These are phyloP conservation scores for Aspergillus affinis DNA, from an alignment of 495 filamentous ascomycete species.

Conservation along the genomic window DNA sequence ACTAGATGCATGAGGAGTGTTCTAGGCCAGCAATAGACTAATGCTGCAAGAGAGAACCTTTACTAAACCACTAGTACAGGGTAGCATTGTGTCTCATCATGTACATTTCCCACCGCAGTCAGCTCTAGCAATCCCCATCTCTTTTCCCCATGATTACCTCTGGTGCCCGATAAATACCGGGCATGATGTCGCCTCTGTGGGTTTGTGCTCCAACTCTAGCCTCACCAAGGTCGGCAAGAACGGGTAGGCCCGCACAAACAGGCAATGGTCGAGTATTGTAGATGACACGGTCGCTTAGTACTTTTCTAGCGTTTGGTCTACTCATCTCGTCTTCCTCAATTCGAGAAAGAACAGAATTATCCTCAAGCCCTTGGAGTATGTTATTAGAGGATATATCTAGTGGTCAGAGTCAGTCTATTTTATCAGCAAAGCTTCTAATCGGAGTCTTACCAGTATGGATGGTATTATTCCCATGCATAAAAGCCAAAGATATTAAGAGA, in stretches of 20 bases:
- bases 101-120: too few relatives aligned
- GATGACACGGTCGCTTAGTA: slow-evolving; percentile 22
- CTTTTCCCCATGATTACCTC: slow-evolving; percentile 32
- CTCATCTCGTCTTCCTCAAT: slow-evolving; percentile 28
- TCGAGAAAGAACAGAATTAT: slow-evolving; percentile 21
- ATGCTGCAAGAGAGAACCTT: neutral
- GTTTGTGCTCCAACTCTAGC: slow-evolving; percentile 19
- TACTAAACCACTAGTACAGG: too few relatives aligned
- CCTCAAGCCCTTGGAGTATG: slow-evolving; percentile 24
- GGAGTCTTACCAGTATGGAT: slow-evolving; percentile 33
- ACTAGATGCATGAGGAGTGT: too few relatives aligned
- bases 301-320: slow-evolving; percentile 25
- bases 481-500: slow-evolving; percentile 31
- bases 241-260: slow-evolving; percentile 11
- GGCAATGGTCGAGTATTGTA: slow-evolving; percentile 28
- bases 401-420: slow-evolving; percentile 7
- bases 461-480: slow-evolving; percentile 32
- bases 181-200: slow-evolving; percentile 30
- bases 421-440: slow-evolving; percentile 5
- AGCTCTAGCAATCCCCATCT: too few relatives aligned
- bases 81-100: too few relatives aligned
- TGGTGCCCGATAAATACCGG: slow-evolving; percentile 37
- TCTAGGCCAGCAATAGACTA: neutral
- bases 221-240: slow-evolving; percentile 28
- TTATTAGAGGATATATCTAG: slow-evolving; percentile 29